Evolutionary conservation across 129 eudicot species (phyloP).

Genomic region (Centella asiatica): DNA sequence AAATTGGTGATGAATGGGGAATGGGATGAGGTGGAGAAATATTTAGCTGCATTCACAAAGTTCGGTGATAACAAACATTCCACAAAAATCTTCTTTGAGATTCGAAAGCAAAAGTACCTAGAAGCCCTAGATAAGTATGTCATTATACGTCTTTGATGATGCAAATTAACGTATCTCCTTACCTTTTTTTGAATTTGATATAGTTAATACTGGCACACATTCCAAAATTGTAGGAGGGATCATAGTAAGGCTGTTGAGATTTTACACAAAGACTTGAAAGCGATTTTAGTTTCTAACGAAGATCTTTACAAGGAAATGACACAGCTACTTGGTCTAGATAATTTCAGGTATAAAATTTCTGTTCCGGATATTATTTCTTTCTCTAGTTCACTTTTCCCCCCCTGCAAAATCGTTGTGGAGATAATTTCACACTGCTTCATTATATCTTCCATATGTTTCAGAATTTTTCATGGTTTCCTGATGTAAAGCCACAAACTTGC

Average conservation of each 20-base stretch:
- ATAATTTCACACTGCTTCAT: too few species aligned
- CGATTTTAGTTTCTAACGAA: conserved; percentile 68
- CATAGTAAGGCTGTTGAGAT: not conserved
- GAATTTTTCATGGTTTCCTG: too few species aligned
- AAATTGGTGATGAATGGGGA: not conserved
- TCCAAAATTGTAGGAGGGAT: conserved; percentile 1
- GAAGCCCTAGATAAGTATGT: conserved; percentile 7
- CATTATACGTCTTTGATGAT: too few species aligned
- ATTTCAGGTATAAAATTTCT: conserved; percentile 45
- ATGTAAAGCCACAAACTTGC: conserved; percentile 2
- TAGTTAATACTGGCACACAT: too few species aligned
- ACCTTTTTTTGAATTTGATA: too few species aligned
- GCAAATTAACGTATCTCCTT: too few species aligned
- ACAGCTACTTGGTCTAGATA: conserved; percentile 35
- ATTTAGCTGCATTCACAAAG: conserved; percentile 10
- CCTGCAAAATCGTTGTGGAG: too few species aligned
- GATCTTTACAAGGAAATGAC: conserved; percentile 35
- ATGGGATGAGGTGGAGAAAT: conserved; percentile 6
- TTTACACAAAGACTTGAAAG: conserved; percentile 56
- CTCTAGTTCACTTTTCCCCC: too few species aligned
- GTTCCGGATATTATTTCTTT: not conserved
- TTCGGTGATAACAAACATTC: conserved; percentile 1
- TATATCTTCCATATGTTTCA: too few species aligned
- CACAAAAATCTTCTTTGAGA: conserved; percentile 1
- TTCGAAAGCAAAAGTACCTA: conserved; percentile 4